These are phyloP conservation scores for Colletotrichum scovillei DNA, from an alignment of 2,329 filamentous ascomycete species.

Conservation along the genomic window DNA sequence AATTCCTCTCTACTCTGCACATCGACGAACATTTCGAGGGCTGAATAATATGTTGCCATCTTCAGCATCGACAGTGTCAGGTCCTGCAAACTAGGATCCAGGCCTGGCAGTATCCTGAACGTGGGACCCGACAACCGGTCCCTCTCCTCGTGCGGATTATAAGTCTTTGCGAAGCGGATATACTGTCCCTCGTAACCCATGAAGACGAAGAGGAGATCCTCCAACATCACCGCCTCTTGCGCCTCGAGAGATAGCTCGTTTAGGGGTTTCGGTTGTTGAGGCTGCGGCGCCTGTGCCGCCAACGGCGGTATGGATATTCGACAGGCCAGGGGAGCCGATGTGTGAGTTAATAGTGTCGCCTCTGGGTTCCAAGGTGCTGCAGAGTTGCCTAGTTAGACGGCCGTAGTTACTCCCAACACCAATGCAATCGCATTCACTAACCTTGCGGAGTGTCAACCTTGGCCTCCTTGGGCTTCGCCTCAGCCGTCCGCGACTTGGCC, in stretches of 20 bases:
- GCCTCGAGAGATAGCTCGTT: conserved; percentile 79
- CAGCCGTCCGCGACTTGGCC: conserved; percentile 54
- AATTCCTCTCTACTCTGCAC: conserved; percentile 94
- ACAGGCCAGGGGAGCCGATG: conserved; percentile 78
- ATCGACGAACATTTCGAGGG: conserved; percentile 92
- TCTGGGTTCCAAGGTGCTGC: conserved; percentile 80
- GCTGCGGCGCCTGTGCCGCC: conserved; percentile 75
- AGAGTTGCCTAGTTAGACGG: conserved; percentile 6
- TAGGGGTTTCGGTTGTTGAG: conserved; percentile 75
- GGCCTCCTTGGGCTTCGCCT: conserved; percentile 56
- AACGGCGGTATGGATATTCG: conserved; percentile 75
- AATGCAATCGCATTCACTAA: conserved; percentile 42
- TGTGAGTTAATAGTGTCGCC: conserved; percentile 76
- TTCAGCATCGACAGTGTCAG: conserved; percentile 89
- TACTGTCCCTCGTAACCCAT: conserved; percentile 99
- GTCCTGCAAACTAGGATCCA: conserved; percentile 92
- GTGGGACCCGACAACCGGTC: conserved; percentile 85
- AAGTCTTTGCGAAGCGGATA: conserved; percentile 85
- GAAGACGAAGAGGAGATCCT: conserved; percentile 93
- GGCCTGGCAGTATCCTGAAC: conserved; percentile 82
- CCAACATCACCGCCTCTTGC: conserved; percentile 88
- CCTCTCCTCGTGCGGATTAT: conserved; percentile 86
- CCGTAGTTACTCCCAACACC: background rate
- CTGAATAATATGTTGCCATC: conserved; percentile 93
- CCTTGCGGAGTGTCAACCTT: conserved; percentile 62